Evolutionary conservation across 371 early-diverging fungal species (phyloP), one percentile per base, ranked within the genome.

Genomic region (Sporodiniella umbellata): DNA sequence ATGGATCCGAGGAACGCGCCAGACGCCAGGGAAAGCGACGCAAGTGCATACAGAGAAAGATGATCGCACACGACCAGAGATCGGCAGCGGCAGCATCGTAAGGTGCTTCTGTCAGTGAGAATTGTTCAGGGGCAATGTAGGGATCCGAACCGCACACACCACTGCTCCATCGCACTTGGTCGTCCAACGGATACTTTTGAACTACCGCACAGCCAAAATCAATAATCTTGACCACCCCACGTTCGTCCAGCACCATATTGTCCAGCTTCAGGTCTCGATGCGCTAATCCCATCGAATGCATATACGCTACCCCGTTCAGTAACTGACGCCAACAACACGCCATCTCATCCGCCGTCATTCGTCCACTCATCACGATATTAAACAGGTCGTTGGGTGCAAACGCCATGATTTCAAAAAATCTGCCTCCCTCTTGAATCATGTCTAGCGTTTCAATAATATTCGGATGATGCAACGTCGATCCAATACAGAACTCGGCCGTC

Each of bases 171-270:
- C 73, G 72, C 22, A 77, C 58, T 43, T 56, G 65, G 23, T 66
- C 61, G 51, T 81, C 83, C 69, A 86, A 90, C 0, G 88, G 86
- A 33, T 80, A 74, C 44, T 82, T 77, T 59, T 80, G 89, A 18
- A 92, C 90, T 19, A 80, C 80, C 11, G 93, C 85, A 42, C 87
- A 89, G 8, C 98, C 95, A 81, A 96, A 95, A 60, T 97, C 98
- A 28, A 91, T 90, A 40, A 96, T 86, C 62, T 95, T 95, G 49
- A 95, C 70, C 10, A 85, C 78, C 12, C 89, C 86, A 3, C 65
- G 54, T 46, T 80, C 84, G 28, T 79, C 78, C 51, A 92, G 59
- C 18, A 92, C 71, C 51, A 88, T 80, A 69, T 94, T 94, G 51
- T 93, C 95, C 18, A 92, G 77, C 57, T 95, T 95, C 25, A 95